Evolutionary conservation across 345 rosid genomes (phyloP), one percentile per base, ranked within the genome.

Genomic region (Rhizophora mangle): DNA sequence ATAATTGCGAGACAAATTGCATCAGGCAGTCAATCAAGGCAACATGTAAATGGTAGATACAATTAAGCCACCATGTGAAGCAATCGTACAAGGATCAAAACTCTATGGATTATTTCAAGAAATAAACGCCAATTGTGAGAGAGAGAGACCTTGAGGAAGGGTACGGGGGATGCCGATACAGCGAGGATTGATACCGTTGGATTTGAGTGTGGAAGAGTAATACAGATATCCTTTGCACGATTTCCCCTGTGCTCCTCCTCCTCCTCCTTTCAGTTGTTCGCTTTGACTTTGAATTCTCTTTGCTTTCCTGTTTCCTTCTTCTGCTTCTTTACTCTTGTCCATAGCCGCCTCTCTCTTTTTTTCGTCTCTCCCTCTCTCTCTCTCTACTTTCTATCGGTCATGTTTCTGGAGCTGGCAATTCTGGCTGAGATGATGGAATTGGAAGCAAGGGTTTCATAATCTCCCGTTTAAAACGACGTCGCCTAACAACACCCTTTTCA

Each of bases 161-260:
- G 88, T 60, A 52, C 86, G 84, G 65, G 88, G 87, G 72, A 90
- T 60, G 60, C 96, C 96, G 73, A 89, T 52, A 81, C 91, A 88
- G 43, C 89, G 88, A 80, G 96, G 96, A 61, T 80, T 82, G 22
- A 63, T 78, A 74, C 79, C 66, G 37, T 80, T 79, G 63, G 91
- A 83, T 83, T 85, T 81, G 81, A 87, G 93, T 64, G 63, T 30
- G 62, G 93, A 82, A 21, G 85, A 76, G 78, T 85, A 85, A 72
- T 81, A 85, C 22, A 83, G 76, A 75, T 76, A 83, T 31, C 93
- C 93, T 77, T 76, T 85, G 73, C 96, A 90, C 22, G 90, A 86
- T 85, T 81, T 87, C 64, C 81, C 90, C 63, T 76, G 77, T 34
- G 61, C 24, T 24, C 24, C 75, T 74, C 69, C 78, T 34, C 63